Percentiles rank a stretch among this genome's conserved stretches.
Evolutionary conservation across 192 early-diverging fungal species (phyloP).

Genomic region (Podila epigama): DNA sequence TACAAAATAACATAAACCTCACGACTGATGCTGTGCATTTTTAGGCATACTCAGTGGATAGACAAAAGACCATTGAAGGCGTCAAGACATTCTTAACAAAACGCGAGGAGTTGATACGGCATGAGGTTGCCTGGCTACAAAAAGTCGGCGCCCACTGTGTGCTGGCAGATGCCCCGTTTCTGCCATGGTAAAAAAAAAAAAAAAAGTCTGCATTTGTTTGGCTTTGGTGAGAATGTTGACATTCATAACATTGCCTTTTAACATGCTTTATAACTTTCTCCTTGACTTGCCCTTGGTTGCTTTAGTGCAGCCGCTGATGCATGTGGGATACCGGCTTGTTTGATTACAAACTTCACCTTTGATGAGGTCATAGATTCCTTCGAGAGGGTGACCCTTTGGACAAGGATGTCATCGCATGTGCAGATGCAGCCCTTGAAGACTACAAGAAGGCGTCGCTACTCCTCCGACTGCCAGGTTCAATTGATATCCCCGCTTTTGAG

Average conservation of each 20-base stretch:
- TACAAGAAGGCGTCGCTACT: conserved; percentile 61
- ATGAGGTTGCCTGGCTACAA: conserved; percentile 60
- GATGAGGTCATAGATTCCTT: conserved; percentile 62
- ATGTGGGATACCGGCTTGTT: conserved; percentile 59
- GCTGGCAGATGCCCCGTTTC: conserved; percentile 63
- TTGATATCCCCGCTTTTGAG: conserved; percentile 64
- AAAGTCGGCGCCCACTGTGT: conserved; percentile 62
- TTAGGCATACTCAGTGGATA: conserved; percentile 64
- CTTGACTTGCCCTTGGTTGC: background rate
- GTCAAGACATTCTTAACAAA: conserved; percentile 54
- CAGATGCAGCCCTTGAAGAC: conserved; percentile 53
- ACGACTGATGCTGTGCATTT: background rate
- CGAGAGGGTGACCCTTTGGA: conserved; percentile 62
- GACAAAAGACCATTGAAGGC: conserved; percentile 60
- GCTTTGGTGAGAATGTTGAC: conserved; percentile 1
- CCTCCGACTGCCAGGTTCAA: conserved; percentile 61
- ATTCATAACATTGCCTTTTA: background rate
- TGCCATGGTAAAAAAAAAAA: conserved; percentile 56
- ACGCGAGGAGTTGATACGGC: conserved; percentile 46
- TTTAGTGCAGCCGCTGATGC: conserved; percentile 59
- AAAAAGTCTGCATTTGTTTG: background rate
- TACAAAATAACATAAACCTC: background rate
- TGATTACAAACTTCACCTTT: conserved; percentile 70
- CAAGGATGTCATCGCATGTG: conserved; percentile 36
- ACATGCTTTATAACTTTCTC: background rate